Evolutionary conservation across 1,284 basidiomycete genomes (phyloP).

Genomic region (Leccinum brunneo-olivaceum): DNA sequence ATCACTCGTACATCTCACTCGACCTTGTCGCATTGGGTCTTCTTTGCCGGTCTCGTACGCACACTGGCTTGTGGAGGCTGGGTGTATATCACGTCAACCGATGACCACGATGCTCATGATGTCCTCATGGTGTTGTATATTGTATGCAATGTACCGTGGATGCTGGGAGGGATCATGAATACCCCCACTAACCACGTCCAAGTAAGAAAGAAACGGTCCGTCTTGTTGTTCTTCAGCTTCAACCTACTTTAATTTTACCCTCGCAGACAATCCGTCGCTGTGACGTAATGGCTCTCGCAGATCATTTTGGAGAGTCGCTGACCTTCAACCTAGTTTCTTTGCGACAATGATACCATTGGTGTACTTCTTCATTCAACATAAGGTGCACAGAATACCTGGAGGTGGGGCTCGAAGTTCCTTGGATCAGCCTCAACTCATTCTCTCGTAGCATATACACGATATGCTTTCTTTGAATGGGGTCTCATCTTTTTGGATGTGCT

Average conservation of each 20-base stretch:
- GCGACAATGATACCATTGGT: slow-evolving; percentile 64
- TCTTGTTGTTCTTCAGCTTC: slow-evolving; percentile 1
- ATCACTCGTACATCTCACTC: slow-evolving; percentile 43
- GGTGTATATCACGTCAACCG: slow-evolving; percentile 85
- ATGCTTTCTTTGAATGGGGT: slow-evolving; percentile 84
- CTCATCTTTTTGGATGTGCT: slow-evolving; percentile 75
- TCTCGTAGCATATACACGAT: slow-evolving; percentile 70
- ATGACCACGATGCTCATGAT: slow-evolving; percentile 81
- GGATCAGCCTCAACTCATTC: neutral
- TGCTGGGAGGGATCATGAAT: slow-evolving; percentile 63
- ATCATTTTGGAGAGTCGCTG: neutral
- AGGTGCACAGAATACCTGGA: slow-evolving; percentile 72
- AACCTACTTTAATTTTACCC: slow-evolving; percentile 3
- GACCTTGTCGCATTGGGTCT: slow-evolving; percentile 49
- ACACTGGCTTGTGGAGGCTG: slow-evolving; percentile 87
- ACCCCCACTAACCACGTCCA: slow-evolving; percentile 39
- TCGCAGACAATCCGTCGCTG: slow-evolving; percentile 46
- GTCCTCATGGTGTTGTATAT: slow-evolving; percentile 86
- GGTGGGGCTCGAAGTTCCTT: slow-evolving; percentile 37
- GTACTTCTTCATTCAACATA: slow-evolving; percentile 83
- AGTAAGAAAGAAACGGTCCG: slow-evolving; percentile 49
- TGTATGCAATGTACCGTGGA: slow-evolving; percentile 81
- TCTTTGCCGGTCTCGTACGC: slow-evolving; percentile 63
- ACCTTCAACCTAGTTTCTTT: slow-evolving; percentile 53
- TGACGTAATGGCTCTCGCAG: slow-evolving; percentile 33